These are phyloP conservation scores for Chaetomium sp. DNA, from an alignment of 2,329 filamentous ascomycete genomes.

Conservation along the genomic window DNA sequence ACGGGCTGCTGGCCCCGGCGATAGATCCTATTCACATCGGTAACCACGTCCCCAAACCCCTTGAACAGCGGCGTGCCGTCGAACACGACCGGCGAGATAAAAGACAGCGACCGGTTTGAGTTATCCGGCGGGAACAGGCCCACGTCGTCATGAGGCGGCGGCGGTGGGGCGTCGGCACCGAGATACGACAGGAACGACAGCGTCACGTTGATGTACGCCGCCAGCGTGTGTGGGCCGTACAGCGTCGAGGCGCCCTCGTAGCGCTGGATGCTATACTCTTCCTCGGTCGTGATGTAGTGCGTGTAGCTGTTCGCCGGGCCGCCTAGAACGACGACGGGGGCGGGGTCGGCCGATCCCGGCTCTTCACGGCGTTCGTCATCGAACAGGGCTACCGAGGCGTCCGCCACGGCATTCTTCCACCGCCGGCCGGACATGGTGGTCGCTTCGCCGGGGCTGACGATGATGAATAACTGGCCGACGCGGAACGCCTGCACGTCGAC, in stretches of 20 bases:
- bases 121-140: conserved; percentile 78
- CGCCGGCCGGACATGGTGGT: conserved; percentile 90
- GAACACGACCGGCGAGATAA: conserved; percentile 77
- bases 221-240: conserved; percentile 78
- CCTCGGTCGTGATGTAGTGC: conserved; percentile 76
- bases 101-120: conserved; percentile 70
- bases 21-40: conserved; percentile 58
- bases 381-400: conserved; percentile 51
- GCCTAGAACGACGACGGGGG: conserved; percentile 77
- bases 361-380: conserved; percentile 41
- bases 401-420: conserved; percentile 73
- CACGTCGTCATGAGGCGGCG: conserved; percentile 40
- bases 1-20: conserved; percentile 61
- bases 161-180: conserved; percentile 48
- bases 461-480: conserved; percentile 80
- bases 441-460: conserved; percentile 83
- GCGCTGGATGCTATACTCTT: conserved; percentile 81
- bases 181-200: conserved; percentile 71
- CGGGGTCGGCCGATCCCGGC: background rate
- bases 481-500: conserved; percentile 86
- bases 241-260: conserved; percentile 96
- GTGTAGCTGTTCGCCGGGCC: conserved; percentile 90
- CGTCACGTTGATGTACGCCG: conserved; percentile 85
- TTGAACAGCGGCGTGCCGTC: conserved; percentile 69
- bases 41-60: conserved; percentile 68